phyloP scores from a whole-genome alignment of 805 yeast species.

The Kluyveromyces siamensis region DNA sequence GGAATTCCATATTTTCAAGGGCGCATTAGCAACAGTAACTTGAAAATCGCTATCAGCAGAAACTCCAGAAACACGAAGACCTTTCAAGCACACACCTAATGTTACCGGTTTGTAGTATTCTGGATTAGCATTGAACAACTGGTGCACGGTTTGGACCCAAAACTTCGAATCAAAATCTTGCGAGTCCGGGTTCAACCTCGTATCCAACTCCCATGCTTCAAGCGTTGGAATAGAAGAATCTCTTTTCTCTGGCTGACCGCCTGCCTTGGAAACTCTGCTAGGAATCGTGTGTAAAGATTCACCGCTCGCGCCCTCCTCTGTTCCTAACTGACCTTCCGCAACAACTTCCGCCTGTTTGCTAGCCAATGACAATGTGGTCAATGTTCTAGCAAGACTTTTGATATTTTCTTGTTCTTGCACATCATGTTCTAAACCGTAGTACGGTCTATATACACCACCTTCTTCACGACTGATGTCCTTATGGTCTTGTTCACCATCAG shows the following conservation, averaged over 20 bases:
- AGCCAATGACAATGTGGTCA: not conserved
- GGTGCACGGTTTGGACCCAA: slow-evolving; percentile 57
- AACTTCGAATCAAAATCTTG: slow-evolving; percentile 46
- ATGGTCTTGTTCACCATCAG: not conserved
- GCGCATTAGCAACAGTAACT: slow-evolving; percentile 43
- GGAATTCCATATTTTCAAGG: slow-evolving; percentile 16
- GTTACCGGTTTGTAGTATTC: slow-evolving; percentile 51
- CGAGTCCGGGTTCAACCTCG: slow-evolving; percentile 48
- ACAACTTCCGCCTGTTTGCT: not conserved
- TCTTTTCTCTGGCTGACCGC: not conserved
- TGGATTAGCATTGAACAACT: slow-evolving; percentile 43
- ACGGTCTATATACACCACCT: not conserved
- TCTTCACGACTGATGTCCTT: not conserved
- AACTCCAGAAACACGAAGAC: slow-evolving; percentile 53
- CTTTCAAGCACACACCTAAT: slow-evolving; percentile 49
- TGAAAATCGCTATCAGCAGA: slow-evolving; percentile 59
- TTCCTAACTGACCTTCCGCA: not conserved
- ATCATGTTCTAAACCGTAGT: slow-evolving; percentile 1
- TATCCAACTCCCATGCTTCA: slow-evolving; percentile 27
- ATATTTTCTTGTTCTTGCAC: slow-evolving; percentile 1
- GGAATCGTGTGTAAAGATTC: not conserved
- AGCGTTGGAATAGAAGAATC: not conserved
- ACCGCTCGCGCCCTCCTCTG: not conserved
- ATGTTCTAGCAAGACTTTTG: not conserved
- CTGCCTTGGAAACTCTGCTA: not conserved